These are phyloP conservation scores for Leishmania major DNA, from an alignment of 208 protist species.

Conservation along the genomic window DNA sequence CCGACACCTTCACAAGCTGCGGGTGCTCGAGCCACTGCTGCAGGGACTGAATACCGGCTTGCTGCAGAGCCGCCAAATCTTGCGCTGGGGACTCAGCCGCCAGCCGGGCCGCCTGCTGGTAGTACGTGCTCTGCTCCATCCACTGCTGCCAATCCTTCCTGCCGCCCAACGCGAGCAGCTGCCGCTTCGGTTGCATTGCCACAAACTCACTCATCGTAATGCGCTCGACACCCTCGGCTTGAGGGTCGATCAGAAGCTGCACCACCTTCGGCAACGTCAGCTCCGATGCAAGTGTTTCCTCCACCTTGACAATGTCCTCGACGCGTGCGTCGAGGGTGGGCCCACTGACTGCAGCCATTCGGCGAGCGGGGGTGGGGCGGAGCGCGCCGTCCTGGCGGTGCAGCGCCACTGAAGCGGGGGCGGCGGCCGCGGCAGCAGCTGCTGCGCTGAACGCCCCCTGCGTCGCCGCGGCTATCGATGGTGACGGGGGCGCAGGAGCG, in stretches of 20 bases:
- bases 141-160: constrained; percentile 79
- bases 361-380: constrained; percentile 27
- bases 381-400: constrained; percentile 23
- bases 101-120: constrained; percentile 73
- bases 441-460: background rate
- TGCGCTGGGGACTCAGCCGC: constrained; percentile 56
- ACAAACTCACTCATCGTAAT: constrained; percentile 75
- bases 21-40: constrained; percentile 85
- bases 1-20: constrained; percentile 73
- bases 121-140: constrained; percentile 69
- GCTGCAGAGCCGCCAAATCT: constrained; percentile 65
- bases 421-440: background rate
- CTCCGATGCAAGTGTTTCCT: constrained; percentile 52
- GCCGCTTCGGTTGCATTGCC: constrained; percentile 78
- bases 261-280: constrained; percentile 65
- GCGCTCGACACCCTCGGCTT: constrained; percentile 65
- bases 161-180: constrained; percentile 61
- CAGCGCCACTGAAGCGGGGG: constrained; percentile 5
- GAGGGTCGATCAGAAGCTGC: constrained; percentile 76
- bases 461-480: background rate
- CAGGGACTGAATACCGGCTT: constrained; percentile 74
- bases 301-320: constrained; percentile 68
- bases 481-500: background rate
- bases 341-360: constrained; percentile 32
- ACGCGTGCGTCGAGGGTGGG: constrained; percentile 71